Conservation (phyloP, 371 early-diverging fungal species). For the Mortierella sp. region DNA sequence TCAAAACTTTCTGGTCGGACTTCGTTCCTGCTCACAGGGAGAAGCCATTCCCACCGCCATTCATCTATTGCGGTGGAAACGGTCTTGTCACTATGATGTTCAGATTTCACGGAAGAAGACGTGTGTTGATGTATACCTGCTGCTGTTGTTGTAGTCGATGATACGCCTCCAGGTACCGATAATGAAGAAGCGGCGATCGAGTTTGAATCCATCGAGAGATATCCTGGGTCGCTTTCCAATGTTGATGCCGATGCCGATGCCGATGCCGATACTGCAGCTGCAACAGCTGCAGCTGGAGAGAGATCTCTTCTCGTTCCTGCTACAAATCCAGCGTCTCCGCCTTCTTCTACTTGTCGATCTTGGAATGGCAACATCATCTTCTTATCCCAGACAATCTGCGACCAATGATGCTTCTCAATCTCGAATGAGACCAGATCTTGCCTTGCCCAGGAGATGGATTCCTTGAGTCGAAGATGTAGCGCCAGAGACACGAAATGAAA, state of each 20-base stretch:
- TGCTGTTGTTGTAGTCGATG: neutral
- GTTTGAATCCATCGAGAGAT: neutral
- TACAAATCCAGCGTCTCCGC: neutral
- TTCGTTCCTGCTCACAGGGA: slow-evolving; percentile 38
- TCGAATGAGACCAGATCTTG: slow-evolving; percentile 51
- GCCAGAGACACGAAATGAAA: slow-evolving; percentile 49
- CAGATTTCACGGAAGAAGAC: neutral
- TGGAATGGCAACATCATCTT: slow-evolving; percentile 26
- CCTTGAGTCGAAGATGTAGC: slow-evolving; percentile 48
- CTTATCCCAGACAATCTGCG: slow-evolving; percentile 52
- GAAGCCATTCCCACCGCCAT: slow-evolving; percentile 54
- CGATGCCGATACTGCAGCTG: neutral
- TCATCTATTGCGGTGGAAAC: slow-evolving; percentile 15
- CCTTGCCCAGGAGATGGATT: slow-evolving; percentile 47
- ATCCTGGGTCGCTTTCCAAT: neutral
- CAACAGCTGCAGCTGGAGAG: slow-evolving; percentile 7
- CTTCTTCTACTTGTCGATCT: slow-evolving; percentile 40
- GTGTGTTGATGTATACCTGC: neutral
- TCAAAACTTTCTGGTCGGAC: slow-evolving; percentile 53
- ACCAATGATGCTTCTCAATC: slow-evolving; percentile 41
- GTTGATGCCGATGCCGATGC: neutral
- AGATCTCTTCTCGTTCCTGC: slow-evolving; percentile 13
- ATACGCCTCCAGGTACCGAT: no score
- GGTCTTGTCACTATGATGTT: neutral
- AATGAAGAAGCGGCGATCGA: neutral